Evolutionary conservation across 1,139 yeast genomes (phyloP).

Genomic region (Pichia sp.): DNA sequence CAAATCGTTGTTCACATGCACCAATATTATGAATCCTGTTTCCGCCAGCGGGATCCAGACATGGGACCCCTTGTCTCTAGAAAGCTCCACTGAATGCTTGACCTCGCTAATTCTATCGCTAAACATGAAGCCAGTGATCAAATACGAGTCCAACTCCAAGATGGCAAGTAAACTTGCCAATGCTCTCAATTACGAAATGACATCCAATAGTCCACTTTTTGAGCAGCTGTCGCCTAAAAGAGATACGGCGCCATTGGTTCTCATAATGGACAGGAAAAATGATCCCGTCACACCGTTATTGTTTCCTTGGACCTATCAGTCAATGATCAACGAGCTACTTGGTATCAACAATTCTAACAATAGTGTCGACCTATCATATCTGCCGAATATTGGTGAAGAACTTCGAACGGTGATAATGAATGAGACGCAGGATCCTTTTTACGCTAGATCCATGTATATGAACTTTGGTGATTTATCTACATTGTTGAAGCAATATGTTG

Average conservation of each 20-base stretch:
- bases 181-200: slow-evolving; percentile 56
- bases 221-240: slow-evolving; percentile 39
- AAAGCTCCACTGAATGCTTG: slow-evolving; percentile 52
- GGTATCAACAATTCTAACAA: slow-evolving; percentile 64
- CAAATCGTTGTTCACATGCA: slow-evolving; percentile 53
- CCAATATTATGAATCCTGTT: slow-evolving; percentile 31
- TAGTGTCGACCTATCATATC: slow-evolving; percentile 58
- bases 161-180: slow-evolving; percentile 66
- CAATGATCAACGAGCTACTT: slow-evolving; percentile 91
- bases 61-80: slow-evolving; percentile 48
- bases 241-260: slow-evolving; percentile 69
- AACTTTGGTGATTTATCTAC: slow-evolving; percentile 96
- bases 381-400: slow-evolving; percentile 45
- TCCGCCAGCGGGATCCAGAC: slow-evolving; percentile 24
- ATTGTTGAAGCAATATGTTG: slow-evolving; percentile 78
- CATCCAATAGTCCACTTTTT: slow-evolving; percentile 54
- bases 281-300: slow-evolving; percentile 92
- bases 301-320: slow-evolving; percentile 96
- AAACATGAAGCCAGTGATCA: slow-evolving; percentile 70
- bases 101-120: slow-evolving; percentile 67
- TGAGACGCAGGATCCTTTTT: slow-evolving; percentile 70
- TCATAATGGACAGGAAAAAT: slow-evolving; percentile 77
- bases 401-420: slow-evolving; percentile 59
- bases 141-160: slow-evolving; percentile 64
- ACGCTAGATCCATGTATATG: slow-evolving; percentile 71